Percentiles rank a stretch among this genome's conserved stretches.
Evolutionary conservation across 2,329 filamentous ascomycete genomes (phyloP).

Genomic region (Zasmidium cellare): DNA sequence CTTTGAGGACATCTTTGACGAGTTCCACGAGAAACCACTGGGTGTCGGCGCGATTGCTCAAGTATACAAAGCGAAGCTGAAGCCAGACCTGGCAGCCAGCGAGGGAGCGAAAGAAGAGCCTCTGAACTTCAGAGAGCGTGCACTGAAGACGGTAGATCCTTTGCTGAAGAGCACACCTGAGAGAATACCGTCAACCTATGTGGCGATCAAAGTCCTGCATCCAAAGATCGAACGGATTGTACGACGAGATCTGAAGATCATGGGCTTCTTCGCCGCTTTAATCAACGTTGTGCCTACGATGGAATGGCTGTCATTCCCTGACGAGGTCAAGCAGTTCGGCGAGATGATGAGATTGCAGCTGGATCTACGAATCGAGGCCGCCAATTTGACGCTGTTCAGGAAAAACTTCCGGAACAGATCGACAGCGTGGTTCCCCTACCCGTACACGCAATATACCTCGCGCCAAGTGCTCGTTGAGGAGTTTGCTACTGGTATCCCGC

Average conservation of each 20-base stretch:
- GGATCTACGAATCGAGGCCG: conserved; percentile 89
- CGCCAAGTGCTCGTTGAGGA: conserved; percentile 92
- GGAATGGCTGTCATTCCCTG: conserved; percentile 93
- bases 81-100: conserved; percentile 69
- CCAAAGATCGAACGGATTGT: conserved; percentile 88
- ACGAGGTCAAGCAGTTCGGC: conserved; percentile 90
- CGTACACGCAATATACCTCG: conserved; percentile 89
- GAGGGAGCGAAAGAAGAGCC: conserved; percentile 56
- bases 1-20: conserved; percentile 93
- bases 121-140: conserved; percentile 64
- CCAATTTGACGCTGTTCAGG: conserved; percentile 85
- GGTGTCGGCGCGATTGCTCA: conserved; percentile 96
- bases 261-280: conserved; percentile 82
- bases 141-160: conserved; percentile 79
- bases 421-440: conserved; percentile 96
- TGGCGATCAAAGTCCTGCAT: conserved; percentile 94
- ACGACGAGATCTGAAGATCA: conserved; percentile 87
- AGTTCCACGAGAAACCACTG: conserved; percentile 85
- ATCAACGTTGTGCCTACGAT: conserved; percentile 91
- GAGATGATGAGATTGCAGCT: conserved; percentile 99
- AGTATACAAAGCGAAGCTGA: conserved; percentile 93
- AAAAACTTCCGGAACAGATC: conserved; percentile 85
- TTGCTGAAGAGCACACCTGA: conserved; percentile 84
- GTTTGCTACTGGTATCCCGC: conserved; percentile 89
- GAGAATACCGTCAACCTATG: conserved; percentile 84